These are phyloP conservation scores for Dentipellis fragilis DNA, from an alignment of 768 basidiomycete species.

Conservation along the genomic window DNA sequence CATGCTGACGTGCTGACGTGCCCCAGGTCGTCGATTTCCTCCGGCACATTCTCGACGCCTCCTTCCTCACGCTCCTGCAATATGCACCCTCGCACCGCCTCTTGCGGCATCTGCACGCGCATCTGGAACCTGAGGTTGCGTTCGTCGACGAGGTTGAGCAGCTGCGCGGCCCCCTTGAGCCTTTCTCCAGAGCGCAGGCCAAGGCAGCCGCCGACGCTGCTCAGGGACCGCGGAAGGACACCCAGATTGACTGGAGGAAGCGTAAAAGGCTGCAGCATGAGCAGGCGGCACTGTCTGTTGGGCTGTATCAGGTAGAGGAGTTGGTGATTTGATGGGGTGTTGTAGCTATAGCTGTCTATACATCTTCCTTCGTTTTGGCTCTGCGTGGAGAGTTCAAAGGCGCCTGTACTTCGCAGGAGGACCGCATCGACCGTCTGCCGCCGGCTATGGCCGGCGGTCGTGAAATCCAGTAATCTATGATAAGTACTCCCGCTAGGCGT, in stretches of 20 bases:
- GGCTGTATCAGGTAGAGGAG: slow-evolving; percentile 66
- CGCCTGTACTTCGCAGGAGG: too few species aligned
- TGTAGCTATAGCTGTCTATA: not conserved
- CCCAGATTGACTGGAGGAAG: slow-evolving; percentile 21
- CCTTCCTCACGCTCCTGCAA: slow-evolving; percentile 58
- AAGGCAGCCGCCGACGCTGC: slow-evolving; percentile 33
- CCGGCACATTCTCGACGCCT: slow-evolving; percentile 61
- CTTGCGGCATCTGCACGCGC: slow-evolving; percentile 37
- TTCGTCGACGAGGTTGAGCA: slow-evolving; percentile 40
- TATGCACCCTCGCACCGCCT: slow-evolving; percentile 47
- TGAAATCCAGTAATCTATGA: too few species aligned
- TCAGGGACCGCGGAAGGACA: slow-evolving; percentile 9
- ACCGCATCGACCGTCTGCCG: too few species aligned
- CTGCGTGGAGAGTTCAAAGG: too few species aligned
- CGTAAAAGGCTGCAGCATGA: slow-evolving; percentile 43
- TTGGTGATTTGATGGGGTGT: slow-evolving; percentile 33
- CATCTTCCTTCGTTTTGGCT: too few species aligned
- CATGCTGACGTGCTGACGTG: not conserved
- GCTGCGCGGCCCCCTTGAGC: slow-evolving; percentile 53
- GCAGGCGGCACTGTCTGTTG: slow-evolving; percentile 42
- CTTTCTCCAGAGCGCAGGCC: slow-evolving; percentile 47
- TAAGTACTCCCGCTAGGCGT: too few species aligned
- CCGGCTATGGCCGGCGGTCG: too few species aligned
- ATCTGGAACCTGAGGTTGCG: slow-evolving; percentile 46
- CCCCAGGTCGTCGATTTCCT: slow-evolving; percentile 48